Base-by-base conservation (phyloP, 306 rosid genomes). In the Senna tora region DNA sequence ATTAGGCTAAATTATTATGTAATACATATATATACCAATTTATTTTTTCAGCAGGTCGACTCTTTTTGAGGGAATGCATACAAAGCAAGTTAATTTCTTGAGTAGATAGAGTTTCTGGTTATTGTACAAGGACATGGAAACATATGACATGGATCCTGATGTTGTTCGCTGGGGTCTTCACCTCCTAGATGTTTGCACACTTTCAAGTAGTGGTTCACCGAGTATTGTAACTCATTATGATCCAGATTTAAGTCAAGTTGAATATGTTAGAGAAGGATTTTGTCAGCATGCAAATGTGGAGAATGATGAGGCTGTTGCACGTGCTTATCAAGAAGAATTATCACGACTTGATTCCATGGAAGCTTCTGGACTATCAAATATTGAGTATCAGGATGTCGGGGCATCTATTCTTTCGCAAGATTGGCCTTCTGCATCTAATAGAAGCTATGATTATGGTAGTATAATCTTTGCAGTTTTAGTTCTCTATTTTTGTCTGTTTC, bases 151-250 rank as follows among this genome's bases (percentile, higher is more conserved):
- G 67, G 98, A 94, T 84, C 96, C 97, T 7, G 99, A 94, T 65
- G 90, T 91, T 51, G 79, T 78, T 65, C 85, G 95, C 19, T 94
- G 99, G 99, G 92, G 91, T 57, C 91, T 94, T 50, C 96, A 94
- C 86, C 95, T 84, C 28, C 83, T 94, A 71, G 96, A 89, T 85
- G 95, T 52, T 75, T 91, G 96, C 78, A 87, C 91, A 3, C 78
- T 86, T 74, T 63, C 93, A 2, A 93, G 79, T 21, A 89, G 79
- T 47, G 28, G 70, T 60, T 77, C 89, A 30, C 84, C 85, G 14
- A 62, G 89, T 75, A 49, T 78, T 5, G 64, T 85, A 32, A 88
- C 90, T 21, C 73, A 14, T 45, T 94, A 84, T 75, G 91, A 89
- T 68, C 80, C 74, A 1, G 93, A 90, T 89, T 64, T 72, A 5